A percentile compares a stretch with the other conserved stretches of the same genome.
Conservation (phyloP, 2,329 filamentous ascomycete genomes). For the Berkeleyomyces rouxiae region DNA sequence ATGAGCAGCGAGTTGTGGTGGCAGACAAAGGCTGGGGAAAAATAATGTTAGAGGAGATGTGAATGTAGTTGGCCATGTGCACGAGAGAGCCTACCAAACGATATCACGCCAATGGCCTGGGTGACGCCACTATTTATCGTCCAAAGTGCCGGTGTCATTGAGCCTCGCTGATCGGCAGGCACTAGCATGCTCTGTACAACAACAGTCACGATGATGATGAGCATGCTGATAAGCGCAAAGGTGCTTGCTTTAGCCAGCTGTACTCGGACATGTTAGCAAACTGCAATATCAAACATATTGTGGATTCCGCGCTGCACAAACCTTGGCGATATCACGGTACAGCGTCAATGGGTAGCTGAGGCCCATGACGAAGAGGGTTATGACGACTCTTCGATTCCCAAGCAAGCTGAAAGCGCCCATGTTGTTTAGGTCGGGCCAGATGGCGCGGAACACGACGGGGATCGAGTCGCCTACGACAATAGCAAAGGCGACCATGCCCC, state of each 20-base stretch:
- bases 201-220: constrained; percentile 74
- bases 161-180: constrained; percentile 53
- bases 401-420: constrained; percentile 69
- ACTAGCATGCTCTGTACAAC: constrained; percentile 67
- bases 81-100: constrained; percentile 52
- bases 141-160: constrained; percentile 51
- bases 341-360: constrained; percentile 83
- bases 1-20: constrained; percentile 96
- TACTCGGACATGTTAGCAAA: constrained; percentile 7
- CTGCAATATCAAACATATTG: not conserved
- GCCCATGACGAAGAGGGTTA: constrained; percentile 71
- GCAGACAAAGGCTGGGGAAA: constrained; percentile 42
- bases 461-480: constrained; percentile 96
- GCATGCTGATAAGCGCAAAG: constrained; percentile 82
- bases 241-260: constrained; percentile 93
- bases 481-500: constrained; percentile 95
- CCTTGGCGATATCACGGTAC: constrained; percentile 95
- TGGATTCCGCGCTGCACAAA: constrained; percentile 22
- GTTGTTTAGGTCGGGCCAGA: constrained; percentile 59
- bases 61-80: not conserved
- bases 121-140: constrained; percentile 80
- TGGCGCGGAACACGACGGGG: constrained; percentile 66
- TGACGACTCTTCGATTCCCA: constrained; percentile 65
- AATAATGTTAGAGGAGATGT: not conserved
- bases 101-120: constrained; percentile 93